Conservation (phyloP, 352 stramenopile genomes). For the Phytopythium aichiense region DNA sequence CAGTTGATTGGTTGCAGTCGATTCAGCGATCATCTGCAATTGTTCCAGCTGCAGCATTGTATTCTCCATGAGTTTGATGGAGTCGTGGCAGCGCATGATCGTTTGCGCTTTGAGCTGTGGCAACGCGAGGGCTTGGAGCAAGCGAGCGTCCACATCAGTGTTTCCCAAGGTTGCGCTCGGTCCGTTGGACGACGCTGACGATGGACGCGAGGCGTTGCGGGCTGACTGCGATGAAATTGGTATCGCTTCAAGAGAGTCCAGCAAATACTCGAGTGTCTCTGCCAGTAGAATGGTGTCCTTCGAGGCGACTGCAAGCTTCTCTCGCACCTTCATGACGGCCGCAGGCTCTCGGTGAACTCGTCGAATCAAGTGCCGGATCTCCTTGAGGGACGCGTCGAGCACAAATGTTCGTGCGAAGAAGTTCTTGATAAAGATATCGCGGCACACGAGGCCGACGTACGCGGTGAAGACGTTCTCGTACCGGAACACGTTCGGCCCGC, state of each 20-base stretch:
- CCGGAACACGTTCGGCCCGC: constrained; percentile 93
- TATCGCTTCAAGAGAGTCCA: constrained; percentile 93
- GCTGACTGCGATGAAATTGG: constrained; percentile 22
- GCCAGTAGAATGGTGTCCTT: constrained; percentile 95
- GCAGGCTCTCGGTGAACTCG: constrained; percentile 83
- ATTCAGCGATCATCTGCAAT: constrained; percentile 90
- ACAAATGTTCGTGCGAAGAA: constrained; percentile 97
- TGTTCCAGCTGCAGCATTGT: constrained; percentile 92
- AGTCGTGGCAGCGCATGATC: constrained; percentile 91
- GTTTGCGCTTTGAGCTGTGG: constrained; percentile 86
- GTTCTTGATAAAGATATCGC: constrained; percentile 97
- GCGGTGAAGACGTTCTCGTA: constrained; percentile 95
- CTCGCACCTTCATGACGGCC: constrained; percentile 78
- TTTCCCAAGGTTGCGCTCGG: constrained; percentile 41
- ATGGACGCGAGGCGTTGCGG: neutral
- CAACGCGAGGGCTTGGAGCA: constrained; percentile 93
- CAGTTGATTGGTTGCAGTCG: constrained; percentile 88
- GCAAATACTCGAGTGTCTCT: constrained; percentile 95
- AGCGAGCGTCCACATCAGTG: constrained; percentile 39
- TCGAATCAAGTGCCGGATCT: constrained; percentile 91
- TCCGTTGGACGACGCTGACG: constrained; percentile 1
- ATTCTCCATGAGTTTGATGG: constrained; percentile 95
- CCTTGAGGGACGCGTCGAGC: constrained; percentile 94
- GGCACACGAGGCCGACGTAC: constrained; percentile 95
- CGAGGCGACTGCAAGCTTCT: constrained; percentile 89